Conservation (phyloP, 306 rosid genomes). For the Abrus precatorius region DNA sequence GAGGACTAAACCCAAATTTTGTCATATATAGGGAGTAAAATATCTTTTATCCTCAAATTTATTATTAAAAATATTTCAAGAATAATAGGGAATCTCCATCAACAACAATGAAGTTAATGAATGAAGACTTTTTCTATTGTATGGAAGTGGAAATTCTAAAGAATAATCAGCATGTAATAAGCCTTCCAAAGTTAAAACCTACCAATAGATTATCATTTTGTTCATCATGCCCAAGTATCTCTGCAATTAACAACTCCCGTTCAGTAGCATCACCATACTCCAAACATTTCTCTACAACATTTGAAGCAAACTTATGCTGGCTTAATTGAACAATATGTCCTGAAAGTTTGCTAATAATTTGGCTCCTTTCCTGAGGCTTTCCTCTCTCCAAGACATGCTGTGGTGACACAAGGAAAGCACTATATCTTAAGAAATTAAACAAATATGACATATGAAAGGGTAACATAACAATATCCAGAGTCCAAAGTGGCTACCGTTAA, state of each 20-base stretch:
- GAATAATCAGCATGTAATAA: background rate
- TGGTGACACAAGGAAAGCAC: slow-evolving; percentile 25
- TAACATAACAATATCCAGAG: background rate
- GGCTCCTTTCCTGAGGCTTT: slow-evolving; percentile 65
- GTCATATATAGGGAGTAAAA: no score
- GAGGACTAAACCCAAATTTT: no score
- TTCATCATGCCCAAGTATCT: slow-evolving; percentile 69
- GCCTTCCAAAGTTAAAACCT: slow-evolving; percentile 29
- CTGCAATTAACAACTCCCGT: slow-evolving; percentile 67
- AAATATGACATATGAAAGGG: slow-evolving; percentile 26
- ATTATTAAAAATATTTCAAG: slow-evolving; percentile 29
- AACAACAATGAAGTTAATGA: slow-evolving; percentile 15
- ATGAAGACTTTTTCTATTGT: slow-evolving; percentile 4
- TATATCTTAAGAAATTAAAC: background rate
- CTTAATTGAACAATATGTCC: slow-evolving; percentile 73
- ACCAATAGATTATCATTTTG: slow-evolving; percentile 74
- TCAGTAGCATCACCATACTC: slow-evolving; percentile 74
- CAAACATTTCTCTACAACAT: slow-evolving; percentile 85
- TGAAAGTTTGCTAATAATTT: slow-evolving; percentile 65
- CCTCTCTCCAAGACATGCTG: slow-evolving; percentile 82
- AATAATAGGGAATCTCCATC: background rate
- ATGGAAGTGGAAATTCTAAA: slow-evolving; percentile 32
- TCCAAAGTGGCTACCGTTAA: background rate
- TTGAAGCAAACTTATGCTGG: slow-evolving; percentile 83
- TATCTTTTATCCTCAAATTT: background rate